Conservation (phyloP, 1,284 basidiomycete genomes). For the Microbotryum violaceum region DNA sequence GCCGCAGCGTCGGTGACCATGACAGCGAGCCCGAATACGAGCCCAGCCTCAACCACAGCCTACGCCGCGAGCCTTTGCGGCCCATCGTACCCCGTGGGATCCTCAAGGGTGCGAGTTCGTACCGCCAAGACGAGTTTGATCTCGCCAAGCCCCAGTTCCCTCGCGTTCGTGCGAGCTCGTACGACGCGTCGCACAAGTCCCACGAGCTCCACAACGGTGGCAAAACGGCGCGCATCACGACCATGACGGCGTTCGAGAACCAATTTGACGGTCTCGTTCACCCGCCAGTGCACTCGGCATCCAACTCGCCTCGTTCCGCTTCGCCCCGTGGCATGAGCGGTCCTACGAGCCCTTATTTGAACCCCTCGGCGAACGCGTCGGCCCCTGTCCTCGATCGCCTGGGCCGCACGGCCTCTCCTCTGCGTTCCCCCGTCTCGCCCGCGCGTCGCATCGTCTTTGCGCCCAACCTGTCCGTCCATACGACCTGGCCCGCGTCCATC, state of each 20-base stretch:
- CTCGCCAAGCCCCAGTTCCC: constrained; percentile 26
- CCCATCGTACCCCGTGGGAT: constrained; percentile 69
- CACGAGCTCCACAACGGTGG: constrained; percentile 21
- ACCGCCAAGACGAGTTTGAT: constrained; percentile 29
- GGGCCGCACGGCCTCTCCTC: constrained; percentile 17
- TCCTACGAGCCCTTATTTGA: constrained; percentile 49
- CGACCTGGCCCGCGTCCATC: constrained; percentile 81
- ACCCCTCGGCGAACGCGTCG: constrained; percentile 65
- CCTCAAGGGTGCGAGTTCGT: constrained; percentile 60
- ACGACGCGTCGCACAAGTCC: constrained; percentile 38
- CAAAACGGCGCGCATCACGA: constrained; percentile 26
- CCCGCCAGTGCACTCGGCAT: constrained; percentile 8
- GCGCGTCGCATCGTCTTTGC: constrained; percentile 62
- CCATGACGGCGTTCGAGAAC: constrained; percentile 28
- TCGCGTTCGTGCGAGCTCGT: constrained; percentile 41
- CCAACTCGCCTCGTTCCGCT: constrained; percentile 22
- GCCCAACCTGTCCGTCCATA: constrained; percentile 84
- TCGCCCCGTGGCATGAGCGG: constrained; percentile 34
- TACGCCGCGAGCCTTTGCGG: constrained; percentile 51
- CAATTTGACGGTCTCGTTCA: constrained; percentile 32
- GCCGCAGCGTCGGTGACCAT: constrained; percentile 6
- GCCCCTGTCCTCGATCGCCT: constrained; percentile 68
- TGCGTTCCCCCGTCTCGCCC: constrained; percentile 18
- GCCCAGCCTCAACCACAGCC: constrained; percentile 50
- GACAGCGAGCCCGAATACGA: constrained; percentile 50